A percentile compares a stretch with the other conserved stretches of the same genome.
Evolutionary conservation across 306 rosid species (phyloP).

Genomic region (Cucumis melo): DNA sequence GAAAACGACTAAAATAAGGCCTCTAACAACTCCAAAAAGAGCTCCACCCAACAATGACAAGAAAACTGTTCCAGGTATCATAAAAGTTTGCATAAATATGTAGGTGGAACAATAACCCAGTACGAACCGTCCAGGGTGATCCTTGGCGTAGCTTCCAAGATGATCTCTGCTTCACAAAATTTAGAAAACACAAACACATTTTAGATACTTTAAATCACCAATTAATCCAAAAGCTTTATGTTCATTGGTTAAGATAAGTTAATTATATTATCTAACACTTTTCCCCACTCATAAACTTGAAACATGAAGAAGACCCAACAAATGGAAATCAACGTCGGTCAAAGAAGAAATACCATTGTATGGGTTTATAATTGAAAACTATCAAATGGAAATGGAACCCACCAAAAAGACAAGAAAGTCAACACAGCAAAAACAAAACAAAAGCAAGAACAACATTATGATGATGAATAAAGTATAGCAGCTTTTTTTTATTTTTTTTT

Average conservation of each 20-base stretch:
- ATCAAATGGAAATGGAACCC: not conserved
- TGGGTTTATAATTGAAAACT: not conserved
- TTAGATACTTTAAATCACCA: not conserved
- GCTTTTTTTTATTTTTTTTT: too few relatives aligned
- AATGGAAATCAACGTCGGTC: too few relatives aligned
- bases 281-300: too few relatives aligned
- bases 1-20: slow-evolving; percentile 67
- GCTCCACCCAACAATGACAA: slow-evolving; percentile 98
- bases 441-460: not conserved
- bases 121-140: slow-evolving; percentile 60
- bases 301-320: too few relatives aligned
- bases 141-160: slow-evolving; percentile 47
- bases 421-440: not conserved
- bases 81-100: slow-evolving; percentile 97
- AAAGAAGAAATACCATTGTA: too few relatives aligned
- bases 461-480: not conserved
- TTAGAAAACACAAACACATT: not conserved
- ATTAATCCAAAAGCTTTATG: too few relatives aligned
- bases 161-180: slow-evolving; percentile 36
- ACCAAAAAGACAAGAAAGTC: not conserved
- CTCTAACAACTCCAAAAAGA: slow-evolving; percentile 69
- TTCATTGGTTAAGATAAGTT: too few relatives aligned
- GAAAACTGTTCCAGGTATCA: slow-evolving; percentile 96
- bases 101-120: slow-evolving; percentile 88
- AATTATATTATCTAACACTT: too few relatives aligned